Conservation (phyloP, 805 yeast species). For the Grigorovia humatica region DNA sequence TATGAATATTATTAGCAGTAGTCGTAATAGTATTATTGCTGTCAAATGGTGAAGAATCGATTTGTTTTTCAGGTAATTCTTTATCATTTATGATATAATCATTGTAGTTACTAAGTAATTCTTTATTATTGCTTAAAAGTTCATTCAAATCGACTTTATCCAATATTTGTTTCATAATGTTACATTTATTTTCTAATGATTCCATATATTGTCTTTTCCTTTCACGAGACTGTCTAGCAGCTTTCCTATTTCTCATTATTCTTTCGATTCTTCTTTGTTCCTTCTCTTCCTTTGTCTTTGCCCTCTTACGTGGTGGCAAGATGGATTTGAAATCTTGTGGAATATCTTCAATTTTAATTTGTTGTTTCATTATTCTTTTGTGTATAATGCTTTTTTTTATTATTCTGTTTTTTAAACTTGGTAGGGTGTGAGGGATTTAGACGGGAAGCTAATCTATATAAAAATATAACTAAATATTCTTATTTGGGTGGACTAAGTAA, state of each 20-base stretch:
- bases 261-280: slow-evolving; percentile 93
- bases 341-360: background rate
- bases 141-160: slow-evolving; percentile 13
- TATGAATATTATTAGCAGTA: too few relatives aligned
- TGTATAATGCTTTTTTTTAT: background rate
- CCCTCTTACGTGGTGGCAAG: slow-evolving; percentile 91
- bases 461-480: background rate
- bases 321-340: slow-evolving; percentile 32
- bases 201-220: slow-evolving; percentile 91
- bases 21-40: background rate
- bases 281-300: slow-evolving; percentile 92
- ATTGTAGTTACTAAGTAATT: background rate
- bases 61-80: background rate
- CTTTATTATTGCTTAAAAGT: background rate
- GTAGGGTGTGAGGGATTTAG: background rate
- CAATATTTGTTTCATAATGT: slow-evolving; percentile 23
- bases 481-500: background rate
- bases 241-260: slow-evolving; percentile 85
- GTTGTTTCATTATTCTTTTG: background rate
- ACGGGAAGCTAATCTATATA: background rate
- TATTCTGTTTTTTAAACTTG: background rate
- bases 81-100: background rate
- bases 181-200: slow-evolving; percentile 50
- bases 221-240: slow-evolving; percentile 96
- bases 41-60: background rate